Evolutionary conservation across 2,329 filamentous ascomycete species (phyloP), one percentile per base, ranked within the genome.

Genomic region (Plectosphaerella plurivora): DNA sequence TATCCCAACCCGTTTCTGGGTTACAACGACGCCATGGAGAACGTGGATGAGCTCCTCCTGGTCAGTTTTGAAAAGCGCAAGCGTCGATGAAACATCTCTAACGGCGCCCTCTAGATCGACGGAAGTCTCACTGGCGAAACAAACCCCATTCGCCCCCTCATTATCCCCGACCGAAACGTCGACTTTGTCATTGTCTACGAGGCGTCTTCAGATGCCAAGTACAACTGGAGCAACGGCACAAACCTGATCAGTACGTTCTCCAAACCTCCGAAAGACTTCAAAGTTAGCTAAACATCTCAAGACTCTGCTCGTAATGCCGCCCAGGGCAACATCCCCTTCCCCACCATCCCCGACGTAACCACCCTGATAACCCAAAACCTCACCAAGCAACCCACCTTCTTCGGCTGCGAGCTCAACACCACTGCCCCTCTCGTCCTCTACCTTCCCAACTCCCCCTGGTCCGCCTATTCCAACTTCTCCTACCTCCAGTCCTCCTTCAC

Each of bases 361-460:
- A 81, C 77, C 2, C 86, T 86, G 60, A 60, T 83, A 59, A 76
- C 80, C 60, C 68, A 80, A 12, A 78, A 78, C 16, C 69, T 86
- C 54, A 86, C 86, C 71, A 70, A 73, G 53, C 73, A 74, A 35
- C 82, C 84, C 0, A 76, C 76, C 49, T 87, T 87, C 64, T 87
- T 87, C 65, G 83, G 83, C 59, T 87, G 84, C 69, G 69, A 78
- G 59, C 54, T 60, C 55, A 7, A 78, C 0, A 75, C 76, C 59
- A 73, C 69, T 2, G 78, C 80, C 55, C 91, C 91, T 0, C 70
- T 96, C 1, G 74, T 96, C 56, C 89, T 96, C 57, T 99, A 99
- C 73, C 68, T 97, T 45, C 90, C 94, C 55, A 94, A 93, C 65
- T 78, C 86, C 20, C 92, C 91, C 1, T 96, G 95, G 71, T 79